Base-by-base conservation (phyloP, 1,284 basidiomycete species). In the Cronartium quercuum region DNA sequence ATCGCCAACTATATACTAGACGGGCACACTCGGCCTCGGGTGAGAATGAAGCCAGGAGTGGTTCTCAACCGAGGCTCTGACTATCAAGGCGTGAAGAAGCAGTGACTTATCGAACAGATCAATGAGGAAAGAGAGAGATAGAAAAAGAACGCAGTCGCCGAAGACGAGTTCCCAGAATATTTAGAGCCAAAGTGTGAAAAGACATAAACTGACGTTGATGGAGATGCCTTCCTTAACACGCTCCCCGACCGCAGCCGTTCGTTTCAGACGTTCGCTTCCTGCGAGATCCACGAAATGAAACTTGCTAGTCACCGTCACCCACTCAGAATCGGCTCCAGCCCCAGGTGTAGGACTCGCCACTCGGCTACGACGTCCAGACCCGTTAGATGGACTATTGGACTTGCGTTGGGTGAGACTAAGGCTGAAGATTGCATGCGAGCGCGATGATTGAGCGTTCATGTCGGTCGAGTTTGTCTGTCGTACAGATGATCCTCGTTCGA, bases 211-310 rank as follows among this genome's bases (percentile, higher is more conserved):
- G 78, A 79, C 75, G 80, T 75, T 82, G 80, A 82, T 82, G n/a
- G 81, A 81, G 68, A 82, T 82, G 35, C 94, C 94, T 83, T 98
- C 94, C 83, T 94, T 97, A 83, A 94, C 91, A 77, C 95, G 89
- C 77, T 97, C 95, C 4, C 95, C 95, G 13, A 89, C 89, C 3
- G 92, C 92, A 4, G 92, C 91, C 15, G 94, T 95, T 69, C 94
- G 88, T 84, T 97, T 94, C 74, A 97, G 85, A 79, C 96, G 85
- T 84, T 99, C 95, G 41, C 92, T 95, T 66, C 95, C 95, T 35
- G 95, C 95, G 77, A 99, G 83, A 84, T 98, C 95, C 65, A 98
- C 96, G 81, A 98, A 97, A 83, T 98, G 95, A 83, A 98, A 97
- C 82, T 98, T 98, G 77, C 92, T 95, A 57, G 90, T 89, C 66